Base-by-base conservation (phyloP, 768 basidiomycete species). In the Paxillus rubicundulus region DNA sequence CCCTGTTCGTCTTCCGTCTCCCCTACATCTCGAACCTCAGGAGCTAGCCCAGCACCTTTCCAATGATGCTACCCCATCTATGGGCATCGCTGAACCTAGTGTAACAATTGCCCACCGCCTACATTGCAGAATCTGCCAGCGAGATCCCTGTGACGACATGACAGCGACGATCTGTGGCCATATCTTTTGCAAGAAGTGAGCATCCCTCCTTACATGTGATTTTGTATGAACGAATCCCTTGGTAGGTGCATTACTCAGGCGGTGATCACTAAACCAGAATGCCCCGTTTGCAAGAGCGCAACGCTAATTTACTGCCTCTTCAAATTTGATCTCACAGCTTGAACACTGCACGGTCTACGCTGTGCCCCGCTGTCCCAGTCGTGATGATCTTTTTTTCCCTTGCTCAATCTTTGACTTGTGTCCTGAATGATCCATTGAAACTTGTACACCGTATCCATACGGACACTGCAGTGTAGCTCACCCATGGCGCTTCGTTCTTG, bases 131-230 rank as follows among this genome's bases (percentile, higher is more conserved):
- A 60, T 70, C 1, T 81, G 79, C 53, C 64, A 70, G 12, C 60
- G 66, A 21, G 74, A 80, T 48, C 69, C 73, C 7, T 77, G 77
- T 56, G 69, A 73, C 21, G 73, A 79, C 52, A 72, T 74, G 16
- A 80, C 78, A 6, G 80, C 77, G n/a, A 80, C 77, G 6, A 76
- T 78, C 71, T 83, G 82, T 58, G 82, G 82, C 27, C 82, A 83
- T 55, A 66, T 83, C 24, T 83, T 82, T 52, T 83, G 82, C 55
- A 70, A 78, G 47, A 51, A 68, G 81, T 81, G 51, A 20, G 75
- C 64, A 45, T 60, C 20, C 9, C 13, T 9, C 9, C 7, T 30
- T 24, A 13, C n/a, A 45, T 6, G n/a, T n/a, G 36, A 37, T 37
- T 37, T 12, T n/a, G 34, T 10, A 18, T 39, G 16, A 54, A 14